Evolutionary conservation across 176 grass and related monocot species (phyloP).

Genomic region (Triticum turgidum): DNA sequence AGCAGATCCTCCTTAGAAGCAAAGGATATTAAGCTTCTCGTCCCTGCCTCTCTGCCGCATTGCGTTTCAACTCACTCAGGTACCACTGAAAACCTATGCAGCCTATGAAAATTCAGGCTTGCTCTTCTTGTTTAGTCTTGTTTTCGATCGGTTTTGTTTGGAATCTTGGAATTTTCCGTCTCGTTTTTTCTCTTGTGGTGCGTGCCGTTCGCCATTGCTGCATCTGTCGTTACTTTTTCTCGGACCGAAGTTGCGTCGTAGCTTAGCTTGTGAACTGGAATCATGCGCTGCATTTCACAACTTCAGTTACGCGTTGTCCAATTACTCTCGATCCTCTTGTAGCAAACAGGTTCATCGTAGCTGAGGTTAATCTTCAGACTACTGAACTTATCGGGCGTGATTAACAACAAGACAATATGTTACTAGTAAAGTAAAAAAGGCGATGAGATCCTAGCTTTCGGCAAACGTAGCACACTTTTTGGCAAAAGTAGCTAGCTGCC

Average conservation of each 20-base stretch:
- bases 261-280: not conserved
- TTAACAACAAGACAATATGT: not conserved
- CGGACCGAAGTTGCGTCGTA: not conserved
- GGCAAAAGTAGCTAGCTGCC: not conserved
- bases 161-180: constrained; percentile 2
- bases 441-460: not conserved
- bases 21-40: constrained; percentile 36
- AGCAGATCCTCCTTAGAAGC: constrained; percentile 62
- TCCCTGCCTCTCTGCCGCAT: not conserved
- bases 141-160: constrained; percentile 18
- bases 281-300: constrained; percentile 11
- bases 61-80: constrained; percentile 20
- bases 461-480: not conserved
- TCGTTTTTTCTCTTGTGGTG: not conserved
- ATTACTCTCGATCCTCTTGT: not conserved
- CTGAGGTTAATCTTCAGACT: not conserved
- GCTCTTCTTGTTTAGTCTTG: not conserved
- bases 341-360: not conserved
- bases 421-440: not conserved
- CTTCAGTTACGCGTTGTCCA: not conserved
- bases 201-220: not conserved
- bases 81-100: constrained; percentile 37
- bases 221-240: not conserved
- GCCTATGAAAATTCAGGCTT: constrained; percentile 25
- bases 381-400: not conserved